Percentiles rank a stretch among this genome's conserved stretches.
These are phyloP conservation scores for Oleoguttula mirabilis DNA, from an alignment of 495 filamentous ascomycete species.

Conservation along the genomic window DNA sequence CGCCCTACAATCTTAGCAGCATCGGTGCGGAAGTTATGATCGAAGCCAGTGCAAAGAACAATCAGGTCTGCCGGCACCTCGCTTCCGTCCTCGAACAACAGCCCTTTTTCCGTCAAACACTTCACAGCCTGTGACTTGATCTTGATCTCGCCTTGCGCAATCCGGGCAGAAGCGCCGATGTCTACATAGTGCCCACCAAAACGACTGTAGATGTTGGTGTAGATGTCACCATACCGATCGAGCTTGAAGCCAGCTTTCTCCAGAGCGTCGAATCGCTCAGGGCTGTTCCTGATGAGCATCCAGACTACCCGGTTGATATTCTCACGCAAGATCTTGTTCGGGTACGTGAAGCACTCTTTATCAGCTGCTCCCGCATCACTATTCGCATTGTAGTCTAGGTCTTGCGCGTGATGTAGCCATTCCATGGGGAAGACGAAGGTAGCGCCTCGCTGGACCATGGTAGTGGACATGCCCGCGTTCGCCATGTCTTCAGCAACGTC, in stretches of 20 bases:
- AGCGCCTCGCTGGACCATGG: slow-evolving; percentile 31
- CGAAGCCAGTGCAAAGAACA: slow-evolving; percentile 34
- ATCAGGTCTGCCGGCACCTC: slow-evolving; percentile 29
- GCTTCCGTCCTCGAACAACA: slow-evolving; percentile 30
- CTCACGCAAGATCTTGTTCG: slow-evolving; percentile 18
- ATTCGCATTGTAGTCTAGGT: slow-evolving; percentile 25
- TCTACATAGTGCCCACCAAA: slow-evolving; percentile 35
- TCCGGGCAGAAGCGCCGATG: slow-evolving; percentile 28
- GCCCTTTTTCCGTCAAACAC: slow-evolving; percentile 27
- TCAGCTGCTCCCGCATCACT: slow-evolving; percentile 26
- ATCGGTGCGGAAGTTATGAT: slow-evolving; percentile 22
- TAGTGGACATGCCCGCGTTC: slow-evolving; percentile 27
- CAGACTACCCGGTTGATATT: slow-evolving; percentile 5
- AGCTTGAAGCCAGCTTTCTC: slow-evolving; percentile 28
- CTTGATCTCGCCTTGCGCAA: slow-evolving; percentile 30
- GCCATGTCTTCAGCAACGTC: slow-evolving; percentile 38
- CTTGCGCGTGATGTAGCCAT: slow-evolving; percentile 12
- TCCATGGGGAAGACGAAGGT: slow-evolving; percentile 27
- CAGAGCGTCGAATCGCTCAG: slow-evolving; percentile 29
- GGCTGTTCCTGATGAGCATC: slow-evolving; percentile 1
- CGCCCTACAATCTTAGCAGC: slow-evolving; percentile 24
- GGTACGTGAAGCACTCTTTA: slow-evolving; percentile 17
- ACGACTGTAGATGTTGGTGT: slow-evolving; percentile 22
- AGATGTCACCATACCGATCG: slow-evolving; percentile 25
- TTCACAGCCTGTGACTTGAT: slow-evolving; percentile 26